Conservation (phyloP, 225 moss, liverwort and hornwort genomes). For the Bryoerythrophyllum caledonicum region DNA sequence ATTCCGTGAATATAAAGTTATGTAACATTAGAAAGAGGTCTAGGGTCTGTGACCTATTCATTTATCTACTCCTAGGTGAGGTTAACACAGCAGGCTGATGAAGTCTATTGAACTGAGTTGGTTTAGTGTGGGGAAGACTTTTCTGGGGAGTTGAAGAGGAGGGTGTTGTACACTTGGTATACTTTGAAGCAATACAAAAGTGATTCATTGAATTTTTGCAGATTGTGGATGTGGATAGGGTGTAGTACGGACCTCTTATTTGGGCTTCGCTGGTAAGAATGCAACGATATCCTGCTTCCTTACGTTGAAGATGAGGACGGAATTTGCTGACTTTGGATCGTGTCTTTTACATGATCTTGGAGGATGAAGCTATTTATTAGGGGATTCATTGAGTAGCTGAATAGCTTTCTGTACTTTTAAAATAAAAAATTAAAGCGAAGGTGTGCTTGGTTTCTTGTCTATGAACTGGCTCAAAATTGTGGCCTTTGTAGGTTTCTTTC, state of each 20-base stretch:
- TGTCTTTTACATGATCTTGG: constrained; percentile 20
- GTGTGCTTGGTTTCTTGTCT: constrained; percentile 3
- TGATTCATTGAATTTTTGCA: constrained; percentile 52
- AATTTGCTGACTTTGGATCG: constrained; percentile 20
- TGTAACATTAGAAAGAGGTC: constrained; percentile 29
- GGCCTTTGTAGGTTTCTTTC: not conserved
- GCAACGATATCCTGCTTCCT: constrained; percentile 30
- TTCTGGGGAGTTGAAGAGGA: too few species aligned
- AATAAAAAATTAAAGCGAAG: not conserved
- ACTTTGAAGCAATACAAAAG: constrained; percentile 22
- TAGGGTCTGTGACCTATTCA: constrained; percentile 27
- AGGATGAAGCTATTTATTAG: constrained; percentile 29
- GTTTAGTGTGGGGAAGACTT: constrained; percentile 7
- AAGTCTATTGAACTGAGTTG: constrained; percentile 8
- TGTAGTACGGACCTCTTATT: constrained; percentile 47
- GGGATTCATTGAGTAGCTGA: not conserved
- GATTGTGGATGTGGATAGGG: constrained; percentile 49
- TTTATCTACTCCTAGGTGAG: constrained; percentile 27
- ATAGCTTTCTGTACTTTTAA: constrained; percentile 16
- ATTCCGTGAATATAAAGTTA: constrained; percentile 7
- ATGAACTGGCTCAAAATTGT: not conserved
- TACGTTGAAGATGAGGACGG: constrained; percentile 10
- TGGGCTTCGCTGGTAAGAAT: constrained; percentile 44
- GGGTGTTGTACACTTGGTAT: not conserved
- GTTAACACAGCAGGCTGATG: constrained; percentile 30